Conservation (phyloP, 768 basidiomycete species). For the Russula sp. region DNA sequence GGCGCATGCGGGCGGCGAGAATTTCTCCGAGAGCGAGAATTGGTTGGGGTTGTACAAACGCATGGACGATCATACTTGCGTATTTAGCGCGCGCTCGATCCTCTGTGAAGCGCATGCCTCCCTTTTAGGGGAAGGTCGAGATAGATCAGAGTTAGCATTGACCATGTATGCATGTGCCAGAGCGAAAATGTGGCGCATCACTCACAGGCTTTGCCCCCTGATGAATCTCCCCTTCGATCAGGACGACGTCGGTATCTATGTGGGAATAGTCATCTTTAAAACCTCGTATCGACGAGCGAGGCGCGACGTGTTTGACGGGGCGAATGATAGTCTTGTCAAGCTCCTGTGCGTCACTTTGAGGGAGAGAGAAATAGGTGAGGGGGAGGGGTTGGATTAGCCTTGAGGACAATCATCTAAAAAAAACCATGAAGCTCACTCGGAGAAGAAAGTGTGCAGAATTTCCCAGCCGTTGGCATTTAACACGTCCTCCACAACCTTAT, state of each 20-base stretch:
- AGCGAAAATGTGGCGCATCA: neutral
- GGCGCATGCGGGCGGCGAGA: constrained; percentile 39
- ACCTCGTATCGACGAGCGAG: constrained; percentile 40
- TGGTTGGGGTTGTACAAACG: constrained; percentile 10
- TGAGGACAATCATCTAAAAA: neutral
- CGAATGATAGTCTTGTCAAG: constrained; percentile 42
- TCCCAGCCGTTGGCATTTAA: constrained; percentile 43
- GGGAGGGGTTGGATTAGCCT: neutral
- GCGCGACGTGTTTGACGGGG: constrained; percentile 41
- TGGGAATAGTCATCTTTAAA: constrained; percentile 42
- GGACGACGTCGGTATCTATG: constrained; percentile 39
- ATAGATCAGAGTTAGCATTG: neutral
- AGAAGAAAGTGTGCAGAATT: constrained; percentile 42
- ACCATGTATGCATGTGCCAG: neutral
- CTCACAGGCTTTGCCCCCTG: constrained; percentile 41
- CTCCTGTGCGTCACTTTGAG: constrained; percentile 41
- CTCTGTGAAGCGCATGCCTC: constrained; percentile 25
- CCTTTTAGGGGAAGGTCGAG: constrained; percentile 11
- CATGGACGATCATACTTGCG: constrained; percentile 19
- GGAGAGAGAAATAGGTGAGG: neutral
- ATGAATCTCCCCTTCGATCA: constrained; percentile 44
- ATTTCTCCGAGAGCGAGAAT: constrained; percentile 35
- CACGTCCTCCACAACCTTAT: constrained; percentile 36
- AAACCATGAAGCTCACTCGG: constrained; percentile 37
- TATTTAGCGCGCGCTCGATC: constrained; percentile 2